These are phyloP conservation scores for Sclerotinia subarctica DNA, from an alignment of 2,329 filamentous ascomycete species.

Conservation along the genomic window DNA sequence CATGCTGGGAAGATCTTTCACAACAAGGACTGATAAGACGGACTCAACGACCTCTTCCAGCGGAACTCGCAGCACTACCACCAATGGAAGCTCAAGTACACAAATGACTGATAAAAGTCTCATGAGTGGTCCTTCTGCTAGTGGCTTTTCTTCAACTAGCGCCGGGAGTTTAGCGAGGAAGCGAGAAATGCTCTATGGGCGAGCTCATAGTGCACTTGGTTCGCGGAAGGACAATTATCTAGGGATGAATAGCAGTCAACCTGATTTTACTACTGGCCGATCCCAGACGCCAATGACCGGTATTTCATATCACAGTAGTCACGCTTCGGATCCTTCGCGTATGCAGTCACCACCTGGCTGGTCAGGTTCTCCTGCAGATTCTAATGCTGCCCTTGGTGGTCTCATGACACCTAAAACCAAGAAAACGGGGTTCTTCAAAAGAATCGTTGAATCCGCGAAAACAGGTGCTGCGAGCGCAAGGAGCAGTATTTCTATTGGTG, in stretches of 20 bases:
- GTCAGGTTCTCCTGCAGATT: slow-evolving; percentile 53
- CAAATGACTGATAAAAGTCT: slow-evolving; percentile 78
- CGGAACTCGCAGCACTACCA: slow-evolving; percentile 64
- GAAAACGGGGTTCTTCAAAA: slow-evolving; percentile 90
- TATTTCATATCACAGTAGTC: slow-evolving; percentile 88
- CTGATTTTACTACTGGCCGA: slow-evolving; percentile 47
- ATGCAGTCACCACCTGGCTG: slow-evolving; percentile 65
- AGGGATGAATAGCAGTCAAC: slow-evolving; percentile 32
- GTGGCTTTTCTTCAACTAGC: slow-evolving; percentile 90
- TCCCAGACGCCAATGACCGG: slow-evolving; percentile 68
- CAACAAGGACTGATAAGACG: slow-evolving; percentile 74
- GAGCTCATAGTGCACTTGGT: slow-evolving; percentile 64
- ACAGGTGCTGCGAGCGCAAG: slow-evolving; percentile 87
- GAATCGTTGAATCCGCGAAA: slow-evolving; percentile 90
- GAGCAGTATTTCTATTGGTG: slow-evolving; percentile 73
- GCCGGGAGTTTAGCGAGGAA: slow-evolving; percentile 87
- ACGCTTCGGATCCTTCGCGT: slow-evolving; percentile 52
- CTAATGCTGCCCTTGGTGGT: slow-evolving; percentile 72
- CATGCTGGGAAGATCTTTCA: slow-evolving; percentile 73
- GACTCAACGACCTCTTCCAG: slow-evolving; percentile 76
- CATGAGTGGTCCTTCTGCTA: slow-evolving; percentile 91
- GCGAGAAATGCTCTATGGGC: slow-evolving; percentile 47
- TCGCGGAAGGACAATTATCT: slow-evolving; percentile 48
- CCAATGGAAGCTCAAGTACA: slow-evolving; percentile 65
- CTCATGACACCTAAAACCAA: slow-evolving; percentile 72